phyloP scores from a whole-genome alignment of 1,284 basidiomycete genomes.

The Kwoniella shivajii region DNA sequence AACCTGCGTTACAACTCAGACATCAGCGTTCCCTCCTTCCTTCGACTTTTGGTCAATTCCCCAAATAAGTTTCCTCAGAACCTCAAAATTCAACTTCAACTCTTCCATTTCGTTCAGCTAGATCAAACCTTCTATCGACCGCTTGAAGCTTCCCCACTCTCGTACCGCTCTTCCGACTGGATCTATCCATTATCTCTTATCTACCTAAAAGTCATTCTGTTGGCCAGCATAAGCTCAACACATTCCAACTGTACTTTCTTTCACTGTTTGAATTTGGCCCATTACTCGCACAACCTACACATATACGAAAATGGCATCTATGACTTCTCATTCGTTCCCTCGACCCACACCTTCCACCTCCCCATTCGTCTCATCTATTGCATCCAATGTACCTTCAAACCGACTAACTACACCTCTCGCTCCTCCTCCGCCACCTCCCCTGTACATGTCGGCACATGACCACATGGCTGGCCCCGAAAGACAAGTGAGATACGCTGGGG shows the following conservation, averaged over 20 bases:
- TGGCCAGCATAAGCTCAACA: neutral
- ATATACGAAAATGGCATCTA: slow-evolving; percentile 6
- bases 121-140: no score
- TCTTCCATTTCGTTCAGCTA: no score
- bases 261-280: neutral
- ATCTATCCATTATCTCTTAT: no score
- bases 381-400: neutral
- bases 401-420: slow-evolving; percentile 26
- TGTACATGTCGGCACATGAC: slow-evolving; percentile 16
- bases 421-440: slow-evolving; percentile 25
- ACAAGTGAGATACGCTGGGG: slow-evolving; percentile 31
- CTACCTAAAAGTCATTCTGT: no score
- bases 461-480: slow-evolving; percentile 15
- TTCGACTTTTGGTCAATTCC: no score
- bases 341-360: neutral
- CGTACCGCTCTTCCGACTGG: no score
- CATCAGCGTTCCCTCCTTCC: no score
- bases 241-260: no score
- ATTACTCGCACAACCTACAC: neutral
- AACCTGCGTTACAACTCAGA: no score
- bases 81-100: no score
- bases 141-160: no score
- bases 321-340: slow-evolving; percentile 1
- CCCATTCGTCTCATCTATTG: neutral
- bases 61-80: no score